These are phyloP conservation scores for Camellia japonica DNA, from an alignment of 148 eudicot genomes.

Conservation along the genomic window DNA sequence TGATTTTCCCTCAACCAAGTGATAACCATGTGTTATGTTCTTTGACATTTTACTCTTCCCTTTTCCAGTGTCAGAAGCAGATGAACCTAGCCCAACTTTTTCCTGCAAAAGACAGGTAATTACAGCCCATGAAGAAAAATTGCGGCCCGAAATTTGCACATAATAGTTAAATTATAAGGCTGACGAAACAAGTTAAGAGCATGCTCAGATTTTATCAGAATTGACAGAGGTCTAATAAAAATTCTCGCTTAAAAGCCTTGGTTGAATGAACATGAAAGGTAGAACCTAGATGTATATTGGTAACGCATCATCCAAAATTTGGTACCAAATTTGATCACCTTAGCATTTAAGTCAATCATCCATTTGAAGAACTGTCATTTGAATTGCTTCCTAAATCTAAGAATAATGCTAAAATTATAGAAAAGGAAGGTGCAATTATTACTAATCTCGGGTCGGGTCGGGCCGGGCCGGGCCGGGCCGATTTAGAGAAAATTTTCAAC, in stretches of 20 bases:
- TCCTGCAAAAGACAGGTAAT: constrained; percentile 44
- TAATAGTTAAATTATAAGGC: background rate
- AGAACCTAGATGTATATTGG: too few relatives aligned
- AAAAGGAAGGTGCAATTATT: too few relatives aligned
- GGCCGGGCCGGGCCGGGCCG: too few relatives aligned
- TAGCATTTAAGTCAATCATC: too few relatives aligned
- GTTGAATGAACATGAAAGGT: background rate
- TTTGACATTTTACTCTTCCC: constrained; percentile 78
- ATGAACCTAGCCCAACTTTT: constrained; percentile 63
- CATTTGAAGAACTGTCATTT: too few relatives aligned
- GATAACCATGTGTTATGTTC: constrained; percentile 69
- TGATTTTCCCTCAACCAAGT: constrained; percentile 73
- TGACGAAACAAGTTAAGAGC: background rate
- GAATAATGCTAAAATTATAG: too few relatives aligned
- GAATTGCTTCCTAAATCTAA: too few relatives aligned
- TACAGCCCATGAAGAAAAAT: background rate
- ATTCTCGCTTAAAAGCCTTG: background rate
- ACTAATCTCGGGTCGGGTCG: too few relatives aligned
- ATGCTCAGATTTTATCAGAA: background rate
- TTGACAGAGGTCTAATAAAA: background rate
- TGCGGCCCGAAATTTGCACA: background rate
- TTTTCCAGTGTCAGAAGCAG: constrained; percentile 57
- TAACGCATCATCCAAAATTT: too few relatives aligned
- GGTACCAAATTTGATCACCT: too few relatives aligned
- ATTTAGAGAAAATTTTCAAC: too few relatives aligned